A percentile compares a stretch with the other conserved stretches of the same genome.
phyloP scores from a whole-genome alignment of 805 yeast genomes.

The Yarrowia bubula region DNA sequence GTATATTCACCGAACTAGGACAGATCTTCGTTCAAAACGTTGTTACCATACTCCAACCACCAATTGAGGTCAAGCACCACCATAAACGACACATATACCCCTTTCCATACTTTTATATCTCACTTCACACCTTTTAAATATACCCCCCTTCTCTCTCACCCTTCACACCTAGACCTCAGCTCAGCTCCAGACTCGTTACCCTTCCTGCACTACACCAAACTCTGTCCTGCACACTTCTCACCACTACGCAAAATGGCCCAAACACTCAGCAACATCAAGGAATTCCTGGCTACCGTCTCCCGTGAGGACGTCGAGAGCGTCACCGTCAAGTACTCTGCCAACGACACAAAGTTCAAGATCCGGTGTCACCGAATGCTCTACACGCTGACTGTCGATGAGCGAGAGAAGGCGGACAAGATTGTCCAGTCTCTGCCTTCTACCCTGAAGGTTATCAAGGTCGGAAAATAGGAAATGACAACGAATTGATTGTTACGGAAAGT shows the following conservation, averaged over 20 bases:
- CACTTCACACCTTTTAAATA: too few relatives aligned
- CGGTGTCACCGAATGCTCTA: conserved; percentile 93
- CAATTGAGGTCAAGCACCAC: too few relatives aligned
- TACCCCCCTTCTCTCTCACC: too few relatives aligned
- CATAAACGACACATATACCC: too few relatives aligned
- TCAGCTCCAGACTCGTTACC: too few relatives aligned
- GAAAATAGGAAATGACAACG: conserved; percentile 33
- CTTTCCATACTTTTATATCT: too few relatives aligned
- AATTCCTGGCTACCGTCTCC: conserved; percentile 83
- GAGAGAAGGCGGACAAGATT: conserved; percentile 95
- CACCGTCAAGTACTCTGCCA: conserved; percentile 89
- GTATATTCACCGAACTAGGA: too few relatives aligned
- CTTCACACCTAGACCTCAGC: too few relatives aligned
- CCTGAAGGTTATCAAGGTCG: conserved; percentile 36
- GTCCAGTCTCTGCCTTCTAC: conserved; percentile 94
- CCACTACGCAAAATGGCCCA: conserved; percentile 36
- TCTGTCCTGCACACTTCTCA: background rate
- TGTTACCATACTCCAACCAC: too few relatives aligned
- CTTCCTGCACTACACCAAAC: too few relatives aligned
- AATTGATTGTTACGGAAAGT: background rate
- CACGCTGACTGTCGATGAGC: conserved; percentile 93
- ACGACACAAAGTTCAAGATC: conserved; percentile 98
- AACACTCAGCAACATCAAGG: conserved; percentile 95
- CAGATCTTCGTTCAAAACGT: too few relatives aligned
- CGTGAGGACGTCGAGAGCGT: conserved; percentile 92